Evolutionary conservation across 768 basidiomycete genomes (phyloP), one percentile per base, ranked within the genome.

Genomic region (Termitomyces sp.): DNA sequence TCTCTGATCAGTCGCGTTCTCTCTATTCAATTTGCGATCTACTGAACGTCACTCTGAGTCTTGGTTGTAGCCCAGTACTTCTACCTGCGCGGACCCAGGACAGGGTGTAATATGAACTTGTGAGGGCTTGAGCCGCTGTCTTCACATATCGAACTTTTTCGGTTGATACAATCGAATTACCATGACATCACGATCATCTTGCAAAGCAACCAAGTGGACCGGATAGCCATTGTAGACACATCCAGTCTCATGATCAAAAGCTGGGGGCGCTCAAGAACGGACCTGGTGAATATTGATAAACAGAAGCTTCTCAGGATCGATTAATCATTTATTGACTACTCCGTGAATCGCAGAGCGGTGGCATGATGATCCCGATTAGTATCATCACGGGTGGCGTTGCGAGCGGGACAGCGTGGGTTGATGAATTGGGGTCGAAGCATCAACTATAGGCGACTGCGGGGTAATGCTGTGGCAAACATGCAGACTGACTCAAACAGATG

Each of bases 361-460:
- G n/a, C 31, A 33, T 34, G n/a, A 42, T 20, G 47, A 46, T 42
- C 31, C 22, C 16, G n/a, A 51, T 27, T 16, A 45, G 39, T 20
- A 16, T 48, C 22, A 30, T 48, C 22, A 30, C 50, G 15, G 52
- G 45, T 54, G 46, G 51, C 50, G 51, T 24, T 24, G 4, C 44
- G 13, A 18, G 34, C 11, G 15, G 27, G 16, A 53, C 33, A 48
- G 16, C 16, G 57, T 37, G 46, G 51, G 46, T 20, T 51, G 52
- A 51, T 51, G 54, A 31, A 58, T 58, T 36, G 54, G 41, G 44
- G 54, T 52, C 24, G 24, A 11, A 13, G 11, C 18, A 45, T 37
- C 42, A 39, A 44, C 13, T 9, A n/a, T 33, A 41, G 36, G 54
- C 24, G 22, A 53, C 42, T 59, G 61, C 39, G 61, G 61, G 54